These are phyloP conservation scores for Mallotus nudiflorus DNA, from an alignment of 345 rosid genomes.

Conservation along the genomic window DNA sequence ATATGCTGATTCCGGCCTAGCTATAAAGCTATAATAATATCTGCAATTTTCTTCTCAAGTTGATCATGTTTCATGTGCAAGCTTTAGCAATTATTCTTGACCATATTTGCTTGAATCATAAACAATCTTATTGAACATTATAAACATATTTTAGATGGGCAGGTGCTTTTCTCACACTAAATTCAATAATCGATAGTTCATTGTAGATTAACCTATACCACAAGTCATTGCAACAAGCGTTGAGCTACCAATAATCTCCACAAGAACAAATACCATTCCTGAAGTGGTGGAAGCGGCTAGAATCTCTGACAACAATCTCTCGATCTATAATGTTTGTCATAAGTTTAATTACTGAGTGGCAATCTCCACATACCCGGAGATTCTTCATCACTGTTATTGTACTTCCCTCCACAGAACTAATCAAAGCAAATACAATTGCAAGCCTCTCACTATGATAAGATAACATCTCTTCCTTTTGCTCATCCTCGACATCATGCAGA, in stretches of 20 bases:
- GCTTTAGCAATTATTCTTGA: too few species aligned
- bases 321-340: conserved; percentile 47
- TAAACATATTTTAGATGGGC: too few species aligned
- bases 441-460: conserved; percentile 70
- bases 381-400: conserved; percentile 67
- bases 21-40: too few species aligned
- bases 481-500: conserved; percentile 69
- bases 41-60: too few species aligned
- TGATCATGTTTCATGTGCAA: too few species aligned
- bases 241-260: conserved; percentile 56
- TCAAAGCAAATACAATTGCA: conserved; percentile 55
- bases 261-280: conserved; percentile 51
- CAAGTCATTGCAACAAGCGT: too few species aligned
- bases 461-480: conserved; percentile 66
- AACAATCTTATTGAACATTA: too few species aligned
- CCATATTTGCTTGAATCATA: too few species aligned
- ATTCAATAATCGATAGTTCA: too few species aligned
- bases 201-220: too few species aligned
- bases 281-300: conserved; percentile 59
- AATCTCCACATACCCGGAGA: conserved; percentile 72
- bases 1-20: too few species aligned
- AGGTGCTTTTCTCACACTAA: too few species aligned
- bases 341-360: conserved; percentile 57
- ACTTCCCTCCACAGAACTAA: conserved; percentile 47
- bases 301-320: conserved; percentile 56